phyloP scores from a whole-genome alignment of 257 asterid genomes.

The Paulownia fortunei region DNA sequence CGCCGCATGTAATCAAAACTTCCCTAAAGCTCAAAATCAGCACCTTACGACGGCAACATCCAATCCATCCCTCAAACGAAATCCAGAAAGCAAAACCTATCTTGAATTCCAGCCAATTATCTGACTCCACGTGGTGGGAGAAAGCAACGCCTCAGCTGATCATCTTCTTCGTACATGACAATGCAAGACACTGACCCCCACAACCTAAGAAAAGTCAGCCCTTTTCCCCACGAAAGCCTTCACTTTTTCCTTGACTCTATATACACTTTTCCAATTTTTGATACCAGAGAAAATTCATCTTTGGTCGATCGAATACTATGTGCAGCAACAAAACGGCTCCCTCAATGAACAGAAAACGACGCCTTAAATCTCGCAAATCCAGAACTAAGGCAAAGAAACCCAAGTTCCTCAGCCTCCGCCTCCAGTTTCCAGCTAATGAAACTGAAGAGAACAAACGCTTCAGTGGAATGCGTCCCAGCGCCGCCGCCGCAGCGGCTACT shows the following conservation, averaged over 20 bases:
- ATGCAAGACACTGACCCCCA: conserved; percentile 21
- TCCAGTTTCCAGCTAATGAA: conserved; percentile 55
- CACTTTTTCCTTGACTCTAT: conserved; percentile 22
- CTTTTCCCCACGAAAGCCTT: conserved; percentile 34
- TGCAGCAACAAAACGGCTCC: conserved; percentile 21
- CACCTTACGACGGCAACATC: neutral
- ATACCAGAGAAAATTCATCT: neutral
- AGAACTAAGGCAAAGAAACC: conserved; percentile 54
- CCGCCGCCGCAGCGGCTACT: neutral
- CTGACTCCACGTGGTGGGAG: conserved; percentile 44
- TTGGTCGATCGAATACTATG: neutral
- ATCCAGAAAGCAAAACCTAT: conserved; percentile 60
- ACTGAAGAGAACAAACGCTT: conserved; percentile 22
- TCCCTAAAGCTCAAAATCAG: neutral
- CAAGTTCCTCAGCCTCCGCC: conserved; percentile 80
- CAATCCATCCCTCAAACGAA: conserved; percentile 41
- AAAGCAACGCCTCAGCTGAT: conserved; percentile 36
- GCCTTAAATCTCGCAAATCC: conserved; percentile 36
- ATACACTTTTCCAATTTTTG: no score
- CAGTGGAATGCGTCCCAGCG: conserved; percentile 19
- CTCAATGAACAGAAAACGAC: conserved; percentile 46
- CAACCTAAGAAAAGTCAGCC: conserved; percentile 18
- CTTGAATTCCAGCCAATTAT: conserved; percentile 44
- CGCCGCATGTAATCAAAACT: neutral
- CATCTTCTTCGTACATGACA: conserved; percentile 37